Evolutionary conservation across 1,139 yeast species (phyloP), one percentile per base, ranked within the genome.

Genomic region (Yamadazyma taylorii): DNA sequence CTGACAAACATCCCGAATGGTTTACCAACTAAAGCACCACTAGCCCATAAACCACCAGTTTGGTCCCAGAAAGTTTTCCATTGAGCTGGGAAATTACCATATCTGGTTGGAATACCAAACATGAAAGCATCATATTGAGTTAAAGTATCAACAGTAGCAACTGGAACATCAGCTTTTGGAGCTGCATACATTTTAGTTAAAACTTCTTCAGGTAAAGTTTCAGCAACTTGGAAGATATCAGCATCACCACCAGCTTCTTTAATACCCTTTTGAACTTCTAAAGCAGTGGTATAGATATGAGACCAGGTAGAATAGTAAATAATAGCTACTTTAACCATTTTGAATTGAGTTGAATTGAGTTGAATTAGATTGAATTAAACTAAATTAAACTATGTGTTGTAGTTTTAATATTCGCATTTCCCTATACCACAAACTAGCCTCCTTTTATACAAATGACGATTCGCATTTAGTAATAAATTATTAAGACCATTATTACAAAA

Each of bases 271-370:
- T 71, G 61, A 38, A 71, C 55, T 29, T 63, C 58, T 43, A 63
- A 56, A 30, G 80, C 84, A 58, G 81, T 54, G 30, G 60, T 55
- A 41, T 69, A 66, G 43, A 79, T 61, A 56, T 82, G 89, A 38
- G 85, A 85, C 57, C 79, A 81, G 31, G 78, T 66, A 32, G 87
- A 78, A 61, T 80, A 81, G 50, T 74, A 66, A 42, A 81, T 52
- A 40, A 82, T 74, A 13, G 75, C 75, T 24, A 67, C 55, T 57
- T 68, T 69, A 27, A 27, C 30, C 30, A 27, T 27, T 27, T 8
- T 27, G 14, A n/a, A 5, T 25, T 24, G 25, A 63, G 60, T 60
- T 21, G 37, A 48, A n/a, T 35, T 39, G 42, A 36, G 42, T 19
- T 19, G 21, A n/a, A n/a, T n/a, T n/a, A n/a, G n/a, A n/a, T n/a